These are phyloP conservation scores for Cubamyces sp. DNA, from an alignment of 768 basidiomycete species.

Conservation along the genomic window DNA sequence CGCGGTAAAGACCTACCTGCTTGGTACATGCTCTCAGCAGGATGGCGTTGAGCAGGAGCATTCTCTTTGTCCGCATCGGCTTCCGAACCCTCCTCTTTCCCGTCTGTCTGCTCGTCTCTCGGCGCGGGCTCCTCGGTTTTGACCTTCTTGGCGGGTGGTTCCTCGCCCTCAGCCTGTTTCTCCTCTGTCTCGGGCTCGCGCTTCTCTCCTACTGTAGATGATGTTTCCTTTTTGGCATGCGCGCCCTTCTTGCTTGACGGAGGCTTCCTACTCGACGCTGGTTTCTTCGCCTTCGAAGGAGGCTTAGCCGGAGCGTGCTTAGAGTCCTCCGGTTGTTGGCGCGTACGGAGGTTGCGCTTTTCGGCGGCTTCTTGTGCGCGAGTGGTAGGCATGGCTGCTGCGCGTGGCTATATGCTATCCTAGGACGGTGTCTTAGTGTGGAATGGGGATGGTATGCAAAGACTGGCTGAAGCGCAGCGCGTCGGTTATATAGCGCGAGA, in stretches of 20 bases:
- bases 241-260: constrained; percentile 7
- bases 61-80: constrained; percentile 11
- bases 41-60: constrained; percentile 20
- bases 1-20: constrained; percentile 17
- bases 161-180: constrained; percentile 14
- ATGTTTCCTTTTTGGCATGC: not conserved
- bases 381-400: constrained; percentile 28
- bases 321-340: constrained; percentile 11
- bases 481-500: constrained; percentile 15
- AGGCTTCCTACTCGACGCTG: constrained; percentile 2
- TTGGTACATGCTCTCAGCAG: constrained; percentile 27
- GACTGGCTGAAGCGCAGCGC: not conserved
- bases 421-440: not conserved
- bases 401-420: not conserved
- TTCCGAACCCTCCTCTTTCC: not conserved
- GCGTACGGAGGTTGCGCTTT: constrained; percentile 10
- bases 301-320: constrained; percentile 14
- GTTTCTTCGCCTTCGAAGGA: constrained; percentile 17
- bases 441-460: not conserved
- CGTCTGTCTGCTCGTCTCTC: not conserved
- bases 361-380: constrained; percentile 27
- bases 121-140: constrained; percentile 26
- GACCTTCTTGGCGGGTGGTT: constrained; percentile 31
- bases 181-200: constrained; percentile 24
- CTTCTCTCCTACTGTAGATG: constrained; percentile 25